Percentiles rank a stretch among this genome's conserved stretches.
These are phyloP conservation scores for Backusella liffmaniae DNA, from an alignment of 192 early-diverging fungal genomes.

Conservation along the genomic window DNA sequence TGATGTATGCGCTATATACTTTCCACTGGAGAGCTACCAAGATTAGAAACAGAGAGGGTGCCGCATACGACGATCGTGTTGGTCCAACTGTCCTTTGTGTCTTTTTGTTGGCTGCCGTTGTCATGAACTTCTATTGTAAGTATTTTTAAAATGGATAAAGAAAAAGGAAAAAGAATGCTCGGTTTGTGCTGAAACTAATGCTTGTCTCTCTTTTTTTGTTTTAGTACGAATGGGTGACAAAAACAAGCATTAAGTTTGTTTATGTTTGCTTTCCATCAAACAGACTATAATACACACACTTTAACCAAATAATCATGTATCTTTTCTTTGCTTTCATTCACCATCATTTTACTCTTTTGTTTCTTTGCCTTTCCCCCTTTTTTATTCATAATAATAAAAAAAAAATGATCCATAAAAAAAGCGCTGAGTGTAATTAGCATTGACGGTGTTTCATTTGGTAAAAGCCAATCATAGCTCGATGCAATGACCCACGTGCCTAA, in stretches of 20 bases:
- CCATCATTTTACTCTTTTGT: not conserved
- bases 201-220: not conserved
- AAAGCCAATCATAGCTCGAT: not conserved
- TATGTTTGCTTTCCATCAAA: not conserved
- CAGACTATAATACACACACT: not conserved
- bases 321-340: not conserved
- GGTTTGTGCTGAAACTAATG: not conserved
- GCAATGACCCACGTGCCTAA: not conserved
- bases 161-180: not conserved
- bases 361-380: not conserved
- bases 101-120: constrained; percentile 60
- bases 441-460: not conserved
- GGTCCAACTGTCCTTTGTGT: constrained; percentile 74
- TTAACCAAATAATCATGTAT: not conserved
- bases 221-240: constrained; percentile 13
- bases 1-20: constrained; percentile 77
- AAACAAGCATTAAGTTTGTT: not conserved
- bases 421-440: not conserved
- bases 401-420: not conserved
- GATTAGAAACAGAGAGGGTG: constrained; percentile 72
- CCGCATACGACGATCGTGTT: constrained; percentile 78
- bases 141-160: not conserved
- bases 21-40: constrained; percentile 79
- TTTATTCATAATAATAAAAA: constrained; percentile 4
- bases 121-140: constrained; percentile 69